Evolutionary conservation across 208 protist genomes (phyloP).

Genomic region (Acanthamoeba triangularis): DNA sequence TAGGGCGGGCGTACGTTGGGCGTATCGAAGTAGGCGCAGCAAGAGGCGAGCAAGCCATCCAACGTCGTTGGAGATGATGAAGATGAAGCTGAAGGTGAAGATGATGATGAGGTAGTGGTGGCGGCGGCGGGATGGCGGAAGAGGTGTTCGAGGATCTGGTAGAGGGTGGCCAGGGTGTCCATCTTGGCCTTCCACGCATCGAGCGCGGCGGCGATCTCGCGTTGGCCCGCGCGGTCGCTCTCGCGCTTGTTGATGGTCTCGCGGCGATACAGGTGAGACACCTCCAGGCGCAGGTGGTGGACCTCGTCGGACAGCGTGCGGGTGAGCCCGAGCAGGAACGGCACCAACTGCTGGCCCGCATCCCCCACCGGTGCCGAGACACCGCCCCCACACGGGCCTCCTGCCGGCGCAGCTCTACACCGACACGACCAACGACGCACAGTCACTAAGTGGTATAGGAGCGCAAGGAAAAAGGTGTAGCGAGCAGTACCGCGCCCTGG

Average conservation of each 20-base stretch:
- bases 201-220: not conserved
- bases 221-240: not conserved
- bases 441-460: not conserved
- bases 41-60: not conserved
- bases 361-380: not conserved
- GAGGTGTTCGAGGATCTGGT: not conserved
- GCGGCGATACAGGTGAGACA: not conserved
- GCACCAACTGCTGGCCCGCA: not conserved
- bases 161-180: conserved; percentile 14
- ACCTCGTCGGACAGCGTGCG: not conserved
- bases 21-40: not conserved
- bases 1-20: not conserved
- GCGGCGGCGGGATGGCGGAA: not conserved
- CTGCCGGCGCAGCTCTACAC: not conserved
- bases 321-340: not conserved
- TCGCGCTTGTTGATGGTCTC: conserved; percentile 30
- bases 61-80: not conserved
- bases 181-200: not conserved
- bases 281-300: not conserved
- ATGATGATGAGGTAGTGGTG: not conserved
- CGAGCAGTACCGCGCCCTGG: not conserved
- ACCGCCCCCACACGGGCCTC: not conserved
- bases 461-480: not conserved
- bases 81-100: not conserved
- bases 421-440: not conserved